Evolutionary conservation across 192 early-diverging fungal species (phyloP).

Genomic region (Coemansia javaensis): DNA sequence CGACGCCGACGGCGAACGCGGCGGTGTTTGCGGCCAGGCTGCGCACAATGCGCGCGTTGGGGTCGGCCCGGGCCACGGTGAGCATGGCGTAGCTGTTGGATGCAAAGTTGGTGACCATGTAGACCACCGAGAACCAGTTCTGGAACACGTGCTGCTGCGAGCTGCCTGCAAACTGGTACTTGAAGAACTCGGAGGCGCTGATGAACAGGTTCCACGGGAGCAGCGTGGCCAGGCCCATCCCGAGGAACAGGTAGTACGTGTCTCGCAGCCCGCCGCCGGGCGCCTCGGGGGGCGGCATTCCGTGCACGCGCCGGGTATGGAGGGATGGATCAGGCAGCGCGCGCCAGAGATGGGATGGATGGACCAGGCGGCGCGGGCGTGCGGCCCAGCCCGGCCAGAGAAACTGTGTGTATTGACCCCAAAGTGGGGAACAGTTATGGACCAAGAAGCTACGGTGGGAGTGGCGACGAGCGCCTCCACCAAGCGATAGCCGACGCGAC

Average conservation of each 20-base stretch:
- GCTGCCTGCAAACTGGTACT: constrained; percentile 56
- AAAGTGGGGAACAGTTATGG: too few species aligned
- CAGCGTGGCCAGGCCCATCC: constrained; percentile 72
- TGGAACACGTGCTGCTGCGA: constrained; percentile 62
- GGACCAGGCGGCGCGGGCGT: too few species aligned
- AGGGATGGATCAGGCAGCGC: too few species aligned
- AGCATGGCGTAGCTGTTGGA: constrained; percentile 52
- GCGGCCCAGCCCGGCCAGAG: too few species aligned
- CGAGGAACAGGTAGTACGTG: constrained; percentile 62
- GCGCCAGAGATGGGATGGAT: too few species aligned
- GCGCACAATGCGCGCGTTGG: constrained; percentile 40
- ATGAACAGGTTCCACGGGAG: constrained; percentile 83
- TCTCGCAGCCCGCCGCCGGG: too few species aligned
- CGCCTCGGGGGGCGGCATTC: too few species aligned
- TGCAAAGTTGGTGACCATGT: constrained; percentile 59
- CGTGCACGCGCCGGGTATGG: too few species aligned
- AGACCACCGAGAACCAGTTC: constrained; percentile 69
- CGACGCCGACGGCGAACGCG: constrained; percentile 49
- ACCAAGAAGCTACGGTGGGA: too few species aligned
- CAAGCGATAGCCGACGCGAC: too few species aligned
- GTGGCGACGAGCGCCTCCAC: too few species aligned
- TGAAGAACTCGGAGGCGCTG: constrained; percentile 72
- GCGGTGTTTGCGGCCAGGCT: constrained; percentile 54
- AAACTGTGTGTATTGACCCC: too few species aligned
- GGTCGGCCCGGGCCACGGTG: constrained; percentile 35